Conservation (phyloP, 805 yeast genomes). For the Yarrowia keelungensis region DNA sequence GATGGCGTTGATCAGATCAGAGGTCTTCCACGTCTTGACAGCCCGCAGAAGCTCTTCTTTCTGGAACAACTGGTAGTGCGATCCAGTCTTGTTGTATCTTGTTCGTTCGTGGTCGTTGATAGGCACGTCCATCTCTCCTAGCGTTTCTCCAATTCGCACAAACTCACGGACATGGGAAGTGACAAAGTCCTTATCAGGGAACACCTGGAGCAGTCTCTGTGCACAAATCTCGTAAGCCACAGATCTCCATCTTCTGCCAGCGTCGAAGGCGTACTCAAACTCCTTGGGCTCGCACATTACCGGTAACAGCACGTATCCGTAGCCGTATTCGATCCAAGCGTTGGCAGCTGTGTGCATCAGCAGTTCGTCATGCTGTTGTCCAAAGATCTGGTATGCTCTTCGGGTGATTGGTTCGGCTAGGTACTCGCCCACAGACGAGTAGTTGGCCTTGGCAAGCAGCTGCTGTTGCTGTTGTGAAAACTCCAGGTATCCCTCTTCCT, state of each 20-base stretch:
- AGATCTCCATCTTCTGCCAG: conserved; percentile 15
- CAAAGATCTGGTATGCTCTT: conserved; percentile 30
- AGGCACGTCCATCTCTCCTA: conserved; percentile 30
- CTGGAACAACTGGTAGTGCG: conserved; percentile 8
- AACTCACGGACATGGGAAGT: conserved; percentile 4
- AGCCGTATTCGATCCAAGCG: conserved; percentile 27
- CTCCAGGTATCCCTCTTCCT: conserved; percentile 19
- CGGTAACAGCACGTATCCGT: conserved; percentile 14
- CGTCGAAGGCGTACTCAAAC: conserved; percentile 26
- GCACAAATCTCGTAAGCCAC: conserved; percentile 24
- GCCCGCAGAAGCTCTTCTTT: conserved; percentile 3
- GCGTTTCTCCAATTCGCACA: conserved; percentile 7
- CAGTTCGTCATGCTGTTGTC: conserved; percentile 23
- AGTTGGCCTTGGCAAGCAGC: conserved; percentile 8
- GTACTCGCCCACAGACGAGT: conserved; percentile 15
- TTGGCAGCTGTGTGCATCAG: conserved; percentile 20
- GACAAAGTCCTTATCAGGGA: conserved; percentile 16
- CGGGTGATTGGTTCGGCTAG: conserved; percentile 13
- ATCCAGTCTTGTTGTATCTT: not conserved
- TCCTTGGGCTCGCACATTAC: conserved; percentile 34
- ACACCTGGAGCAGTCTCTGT: conserved; percentile 6
- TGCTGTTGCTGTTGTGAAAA: conserved; percentile 21
- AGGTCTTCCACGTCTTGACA: conserved; percentile 5
- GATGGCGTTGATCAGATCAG: conserved; percentile 18
- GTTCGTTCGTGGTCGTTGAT: not conserved